Base-by-base conservation (phyloP, 441 rosid genomes). In the Erysimum pusillum region DNA sequence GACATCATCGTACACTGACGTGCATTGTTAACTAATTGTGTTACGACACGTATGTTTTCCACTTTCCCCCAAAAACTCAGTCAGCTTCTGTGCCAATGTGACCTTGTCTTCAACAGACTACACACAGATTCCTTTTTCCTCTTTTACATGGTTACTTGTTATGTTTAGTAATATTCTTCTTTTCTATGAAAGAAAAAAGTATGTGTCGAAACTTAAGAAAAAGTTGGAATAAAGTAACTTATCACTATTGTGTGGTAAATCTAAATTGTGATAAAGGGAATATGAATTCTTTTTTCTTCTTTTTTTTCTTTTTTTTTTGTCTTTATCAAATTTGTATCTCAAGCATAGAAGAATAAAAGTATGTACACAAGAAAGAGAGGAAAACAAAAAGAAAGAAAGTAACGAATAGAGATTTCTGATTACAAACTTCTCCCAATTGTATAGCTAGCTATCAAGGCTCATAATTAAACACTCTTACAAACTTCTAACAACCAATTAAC, bases 1-100 rank as follows among this genome's bases (percentile, higher is more conserved):
- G 35, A 71, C 76, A 65, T 36, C 73, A 65, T 77, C 76, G 81
- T 77, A 77, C 81, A 38, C 13, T 71, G 61, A 70, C 46, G 54
- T 38, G 71, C 66, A 57, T 6, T 57, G 15, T 2, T 14, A 58
- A 32, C 76, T 39, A 77, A 58, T 58, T 3, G 6, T 31, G 20
- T 15, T 11, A 58, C 4, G 69, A 72, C 81, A 77, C 69, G 62
- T 34, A 54, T 56, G 48, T 20, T 48, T 57, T 49, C 3, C 20
- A 34, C 42, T 51, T 65, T 4, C 22, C 9, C 67, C 45, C 14
- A 69, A 69, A 71, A 63, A 36, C 56, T 6, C 35, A 46, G 80
- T 71, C 61, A 38, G 63, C 45, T 71, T 71, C 20, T 56, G 56
- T 46, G 20, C 10, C 5, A 60, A 15, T 67, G 70, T 2, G 71